Percentiles rank a stretch among this genome's conserved stretches.
Evolutionary conservation across 2,329 filamentous ascomycete species (phyloP).

Genomic region (Penicillium verrucosum): DNA sequence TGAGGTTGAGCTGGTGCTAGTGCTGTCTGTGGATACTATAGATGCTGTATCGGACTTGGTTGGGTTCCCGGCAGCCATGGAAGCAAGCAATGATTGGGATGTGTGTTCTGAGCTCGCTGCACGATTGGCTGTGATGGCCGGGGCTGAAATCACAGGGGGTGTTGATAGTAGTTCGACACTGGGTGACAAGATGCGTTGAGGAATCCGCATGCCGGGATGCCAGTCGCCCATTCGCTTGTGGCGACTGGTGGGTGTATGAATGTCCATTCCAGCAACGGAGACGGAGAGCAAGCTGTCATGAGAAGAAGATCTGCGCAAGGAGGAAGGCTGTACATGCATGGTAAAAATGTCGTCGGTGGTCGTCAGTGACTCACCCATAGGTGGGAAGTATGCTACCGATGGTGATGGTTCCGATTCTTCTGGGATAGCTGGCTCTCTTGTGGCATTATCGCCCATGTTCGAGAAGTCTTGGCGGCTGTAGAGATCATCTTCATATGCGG

Average conservation of each 20-base stretch:
- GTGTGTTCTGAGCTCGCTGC: slow-evolving; percentile 25
- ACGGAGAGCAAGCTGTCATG: slow-evolving; percentile 89
- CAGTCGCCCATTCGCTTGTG: slow-evolving; percentile 69
- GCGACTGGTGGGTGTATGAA: slow-evolving; percentile 73
- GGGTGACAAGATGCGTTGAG: slow-evolving; percentile 47
- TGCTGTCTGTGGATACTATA: slow-evolving; percentile 21
- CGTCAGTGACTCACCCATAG: slow-evolving; percentile 10
- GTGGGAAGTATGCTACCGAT: slow-evolving; percentile 16
- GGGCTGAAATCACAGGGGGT: slow-evolving; percentile 38
- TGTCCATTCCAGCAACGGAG: slow-evolving; percentile 82
- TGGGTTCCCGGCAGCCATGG: slow-evolving; percentile 30
- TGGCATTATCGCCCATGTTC: slow-evolving; percentile 16
- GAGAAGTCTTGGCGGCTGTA: slow-evolving; percentile 12
- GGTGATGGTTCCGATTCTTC: slow-evolving; percentile 39
- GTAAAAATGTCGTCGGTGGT: slow-evolving; percentile 24
- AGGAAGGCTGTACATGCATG: slow-evolving; percentile 32
- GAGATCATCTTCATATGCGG: slow-evolving; percentile 21
- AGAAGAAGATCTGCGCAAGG: slow-evolving; percentile 65
- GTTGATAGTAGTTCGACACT: slow-evolving; percentile 41
- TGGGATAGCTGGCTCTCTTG: slow-evolving; percentile 36
- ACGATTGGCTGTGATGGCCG: slow-evolving; percentile 35
- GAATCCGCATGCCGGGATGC: slow-evolving; percentile 48
- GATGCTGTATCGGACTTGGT: slow-evolving; percentile 24
- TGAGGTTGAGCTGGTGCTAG: slow-evolving; percentile 20
- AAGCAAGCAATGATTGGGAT: slow-evolving; percentile 37